Evolutionary conservation across 1,284 basidiomycete genomes (phyloP).

Genomic region (Austropuccinia psidii): DNA sequence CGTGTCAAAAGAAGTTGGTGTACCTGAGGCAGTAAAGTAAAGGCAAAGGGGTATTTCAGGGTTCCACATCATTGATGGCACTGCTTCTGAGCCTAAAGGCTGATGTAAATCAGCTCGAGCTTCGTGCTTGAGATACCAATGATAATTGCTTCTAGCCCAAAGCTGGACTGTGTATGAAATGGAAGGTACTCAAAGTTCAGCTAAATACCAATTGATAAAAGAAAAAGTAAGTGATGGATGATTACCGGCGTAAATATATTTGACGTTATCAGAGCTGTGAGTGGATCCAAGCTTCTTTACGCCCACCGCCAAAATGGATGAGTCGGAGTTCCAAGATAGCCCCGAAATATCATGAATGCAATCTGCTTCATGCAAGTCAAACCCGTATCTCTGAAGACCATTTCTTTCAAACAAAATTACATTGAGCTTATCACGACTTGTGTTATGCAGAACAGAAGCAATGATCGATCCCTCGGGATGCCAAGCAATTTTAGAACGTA

Average conservation of each 20-base stretch:
- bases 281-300: conserved; percentile 58
- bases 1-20: too few species aligned
- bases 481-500: conserved; percentile 77
- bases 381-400: conserved; percentile 84
- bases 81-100: too few species aligned
- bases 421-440: conserved; percentile 58
- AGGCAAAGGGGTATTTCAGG: too few species aligned
- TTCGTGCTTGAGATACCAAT: too few species aligned
- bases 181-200: too few species aligned
- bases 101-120: too few species aligned
- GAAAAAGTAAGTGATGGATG: too few species aligned
- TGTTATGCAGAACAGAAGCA: conserved; percentile 71
- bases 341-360: conserved; percentile 63
- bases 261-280: conserved; percentile 58
- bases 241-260: conserved; percentile 14
- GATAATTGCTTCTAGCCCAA: too few species aligned
- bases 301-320: conserved; percentile 76
- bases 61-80: too few species aligned
- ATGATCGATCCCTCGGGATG: conserved; percentile 78
- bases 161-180: too few species aligned
- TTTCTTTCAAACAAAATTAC: conserved; percentile 95
- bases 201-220: too few species aligned
- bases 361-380: conserved; percentile 58
- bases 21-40: too few species aligned
- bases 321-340: conserved; percentile 80